Evolutionary conservation across 2,329 filamentous ascomycete genomes (phyloP).

Genomic region (Diaporthe australafricana): DNA sequence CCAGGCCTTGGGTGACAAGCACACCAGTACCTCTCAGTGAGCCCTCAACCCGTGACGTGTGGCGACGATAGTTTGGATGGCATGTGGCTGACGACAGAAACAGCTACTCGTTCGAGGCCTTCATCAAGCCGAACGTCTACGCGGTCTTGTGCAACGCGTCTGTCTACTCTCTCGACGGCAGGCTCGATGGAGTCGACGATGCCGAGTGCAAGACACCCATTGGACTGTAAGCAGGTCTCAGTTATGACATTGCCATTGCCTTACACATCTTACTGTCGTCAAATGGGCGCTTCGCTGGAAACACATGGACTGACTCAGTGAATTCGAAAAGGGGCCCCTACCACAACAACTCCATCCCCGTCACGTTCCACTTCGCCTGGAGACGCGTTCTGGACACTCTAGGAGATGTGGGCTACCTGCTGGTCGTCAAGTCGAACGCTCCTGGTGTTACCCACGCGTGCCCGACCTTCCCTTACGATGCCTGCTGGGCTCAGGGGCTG

Average conservation of each 20-base stretch:
- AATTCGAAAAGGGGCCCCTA: not conserved
- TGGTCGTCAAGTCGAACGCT: conserved; percentile 29
- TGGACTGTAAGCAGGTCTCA: not conserved
- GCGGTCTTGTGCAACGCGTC: not conserved
- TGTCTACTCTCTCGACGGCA: not conserved
- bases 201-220: not conserved
- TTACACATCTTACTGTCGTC: too few relatives aligned
- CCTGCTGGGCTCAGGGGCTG: conserved; percentile 32
- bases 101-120: conserved; percentile 20
- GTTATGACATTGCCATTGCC: too few relatives aligned
- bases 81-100: not conserved
- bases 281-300: too few relatives aligned
- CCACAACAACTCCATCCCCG: not conserved
- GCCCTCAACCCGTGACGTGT: not conserved
- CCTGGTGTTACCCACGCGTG: conserved; percentile 23
- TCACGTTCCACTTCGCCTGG: conserved; percentile 29
- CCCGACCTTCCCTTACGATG: conserved; percentile 21
- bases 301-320: not conserved
- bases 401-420: not conserved
- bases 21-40: not conserved
- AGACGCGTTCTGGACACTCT: not conserved
- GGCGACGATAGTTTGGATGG: too few relatives aligned
- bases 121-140: conserved; percentile 14
- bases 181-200: not conserved
- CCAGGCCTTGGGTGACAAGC: conserved; percentile 1